Percentiles rank a stretch among this genome's conserved stretches.
Conservation (phyloP, 2,329 filamentous ascomycete species). For the Pseudogymnoascus sp. region DNA sequence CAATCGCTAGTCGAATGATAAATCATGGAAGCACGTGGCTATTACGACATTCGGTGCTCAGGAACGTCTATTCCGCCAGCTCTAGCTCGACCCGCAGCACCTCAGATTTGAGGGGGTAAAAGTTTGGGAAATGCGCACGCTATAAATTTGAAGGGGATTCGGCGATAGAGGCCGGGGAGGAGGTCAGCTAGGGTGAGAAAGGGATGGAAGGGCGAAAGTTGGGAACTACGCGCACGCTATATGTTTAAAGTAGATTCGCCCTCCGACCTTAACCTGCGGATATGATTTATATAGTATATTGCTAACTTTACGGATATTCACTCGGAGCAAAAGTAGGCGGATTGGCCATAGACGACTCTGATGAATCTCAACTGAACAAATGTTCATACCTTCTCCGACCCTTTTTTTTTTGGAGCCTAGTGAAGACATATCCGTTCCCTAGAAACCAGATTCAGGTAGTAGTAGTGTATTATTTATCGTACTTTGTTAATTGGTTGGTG, state of each 20-base stretch:
- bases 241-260: neutral
- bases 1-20: too few relatives aligned
- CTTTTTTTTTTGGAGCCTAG: neutral
- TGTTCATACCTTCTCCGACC: neutral
- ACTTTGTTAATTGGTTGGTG: neutral
- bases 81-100: too few relatives aligned
- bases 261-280: neutral
- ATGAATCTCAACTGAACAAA: neutral
- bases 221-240: too few relatives aligned
- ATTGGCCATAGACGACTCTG: neutral
- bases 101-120: too few relatives aligned
- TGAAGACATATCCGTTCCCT: neutral
- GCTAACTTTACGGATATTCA: neutral
- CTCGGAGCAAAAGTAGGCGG: neutral
- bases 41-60: too few relatives aligned
- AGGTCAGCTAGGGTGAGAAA: conserved; percentile 40
- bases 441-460: neutral
- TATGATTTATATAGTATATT: neutral
- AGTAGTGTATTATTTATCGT: too few relatives aligned
- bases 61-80: too few relatives aligned
- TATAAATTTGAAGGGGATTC: neutral
- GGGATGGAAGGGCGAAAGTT: neutral
- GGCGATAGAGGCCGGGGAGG: conserved; percentile 46
- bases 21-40: too few relatives aligned
- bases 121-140: neutral